Evolutionary conservation across 2,329 filamentous ascomycete genomes (phyloP).

Genomic region (Cladosporium sphaerospermum): DNA sequence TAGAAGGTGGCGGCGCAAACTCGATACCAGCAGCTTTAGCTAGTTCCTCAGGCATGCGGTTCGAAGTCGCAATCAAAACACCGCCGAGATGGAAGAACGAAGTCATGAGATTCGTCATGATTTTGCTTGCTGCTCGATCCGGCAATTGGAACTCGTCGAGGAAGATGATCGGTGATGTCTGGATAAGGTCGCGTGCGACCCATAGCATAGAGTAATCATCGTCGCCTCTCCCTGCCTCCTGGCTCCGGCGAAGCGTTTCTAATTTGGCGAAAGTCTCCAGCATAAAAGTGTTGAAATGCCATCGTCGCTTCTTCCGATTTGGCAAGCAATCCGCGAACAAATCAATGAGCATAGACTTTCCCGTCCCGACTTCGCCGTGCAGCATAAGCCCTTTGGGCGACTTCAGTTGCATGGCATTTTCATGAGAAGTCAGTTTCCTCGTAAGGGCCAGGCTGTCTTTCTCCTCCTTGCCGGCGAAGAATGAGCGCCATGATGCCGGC

Average conservation of each 20-base stretch:
- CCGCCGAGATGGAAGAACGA: conserved; percentile 77
- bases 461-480: conserved; percentile 48
- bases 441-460: conserved; percentile 57
- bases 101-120: conserved; percentile 71
- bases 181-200: conserved; percentile 69
- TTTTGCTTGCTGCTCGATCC: conserved; percentile 70
- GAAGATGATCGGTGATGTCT: conserved; percentile 70
- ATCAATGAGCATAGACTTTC: conserved; percentile 81
- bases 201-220: conserved; percentile 65
- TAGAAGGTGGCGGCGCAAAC: conserved; percentile 50
- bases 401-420: conserved; percentile 64
- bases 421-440: conserved; percentile 61
- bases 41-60: conserved; percentile 76
- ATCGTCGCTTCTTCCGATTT: conserved; percentile 64
- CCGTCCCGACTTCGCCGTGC: conserved; percentile 75
- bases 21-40: conserved; percentile 67
- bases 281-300: conserved; percentile 87
- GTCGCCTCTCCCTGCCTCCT: conserved; percentile 19
- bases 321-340: conserved; percentile 73
- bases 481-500: conserved; percentile 38
- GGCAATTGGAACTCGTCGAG: conserved; percentile 80
- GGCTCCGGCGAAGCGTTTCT: conserved; percentile 53
- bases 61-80: conserved; percentile 72
- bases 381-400: conserved; percentile 70
- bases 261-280: conserved; percentile 67